Conservation (phyloP, 305 asterid species). For the Ilex paraguariensis region DNA sequence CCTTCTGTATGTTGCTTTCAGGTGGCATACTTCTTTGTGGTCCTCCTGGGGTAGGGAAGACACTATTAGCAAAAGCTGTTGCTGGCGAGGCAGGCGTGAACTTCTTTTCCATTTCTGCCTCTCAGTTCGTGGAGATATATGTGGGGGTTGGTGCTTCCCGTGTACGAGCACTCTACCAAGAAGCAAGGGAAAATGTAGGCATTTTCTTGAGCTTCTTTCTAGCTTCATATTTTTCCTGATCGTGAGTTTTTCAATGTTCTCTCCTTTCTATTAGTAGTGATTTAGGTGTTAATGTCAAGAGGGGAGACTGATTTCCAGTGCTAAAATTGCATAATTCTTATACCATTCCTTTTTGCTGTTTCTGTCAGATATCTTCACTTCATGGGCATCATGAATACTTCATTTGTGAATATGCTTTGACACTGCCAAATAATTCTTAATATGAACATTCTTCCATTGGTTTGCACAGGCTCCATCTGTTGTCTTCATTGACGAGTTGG, state of each 20-base stretch:
- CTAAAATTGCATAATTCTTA: background rate
- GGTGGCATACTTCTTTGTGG: slow-evolving; percentile 99
- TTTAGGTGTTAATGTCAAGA: background rate
- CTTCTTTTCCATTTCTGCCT: slow-evolving; percentile 98
- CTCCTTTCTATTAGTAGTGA: background rate
- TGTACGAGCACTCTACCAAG: slow-evolving; percentile 95
- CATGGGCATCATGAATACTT: background rate
- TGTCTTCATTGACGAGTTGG: slow-evolving; percentile 97
- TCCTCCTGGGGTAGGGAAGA: slow-evolving; percentile 99
- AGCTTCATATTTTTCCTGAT: background rate
- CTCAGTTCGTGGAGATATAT: slow-evolving; percentile 97
- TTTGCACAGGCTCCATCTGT: slow-evolving; percentile 87
- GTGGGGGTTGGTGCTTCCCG: slow-evolving; percentile 99
- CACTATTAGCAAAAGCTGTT: slow-evolving; percentile 93
- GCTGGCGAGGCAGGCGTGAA: slow-evolving; percentile 99
- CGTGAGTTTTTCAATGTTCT: background rate
- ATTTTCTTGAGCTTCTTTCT: slow-evolving; percentile 11
- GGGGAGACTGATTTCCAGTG: background rate
- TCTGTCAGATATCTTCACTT: too few relatives aligned
- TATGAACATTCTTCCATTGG: background rate
- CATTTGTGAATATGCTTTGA: slow-evolving; percentile 5
- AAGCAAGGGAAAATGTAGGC: slow-evolving; percentile 88
- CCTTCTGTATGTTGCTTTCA: slow-evolving; percentile 24
- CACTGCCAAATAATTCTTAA: background rate
- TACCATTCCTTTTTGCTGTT: background rate